Evolutionary conservation across 2,329 filamentous ascomycete genomes (phyloP).

Genomic region (Corinectria fuckeliana): DNA sequence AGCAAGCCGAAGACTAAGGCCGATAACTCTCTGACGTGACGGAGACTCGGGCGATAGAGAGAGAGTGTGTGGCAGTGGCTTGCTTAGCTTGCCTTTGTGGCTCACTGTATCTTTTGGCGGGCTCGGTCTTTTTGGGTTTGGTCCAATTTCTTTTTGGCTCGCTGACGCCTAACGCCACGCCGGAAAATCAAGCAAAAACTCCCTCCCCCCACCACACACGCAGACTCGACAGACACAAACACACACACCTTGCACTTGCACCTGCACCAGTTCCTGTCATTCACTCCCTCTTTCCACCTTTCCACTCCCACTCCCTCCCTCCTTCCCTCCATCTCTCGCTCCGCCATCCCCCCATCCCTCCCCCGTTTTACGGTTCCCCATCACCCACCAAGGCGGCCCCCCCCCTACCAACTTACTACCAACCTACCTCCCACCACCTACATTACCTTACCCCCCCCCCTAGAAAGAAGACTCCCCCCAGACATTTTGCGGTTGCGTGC

Average conservation of each 20-base stretch:
- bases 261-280: background rate
- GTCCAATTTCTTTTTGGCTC: conserved; percentile 11
- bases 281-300: conserved; percentile 3
- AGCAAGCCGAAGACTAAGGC: too few relatives aligned
- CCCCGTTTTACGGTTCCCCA: conserved; percentile 2
- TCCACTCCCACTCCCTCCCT: conserved; percentile 23
- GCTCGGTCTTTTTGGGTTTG: too few relatives aligned
- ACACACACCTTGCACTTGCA: conserved; percentile 26
- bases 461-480: conserved; percentile 24
- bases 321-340: conserved; percentile 15
- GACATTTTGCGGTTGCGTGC: conserved; percentile 19
- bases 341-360: conserved; percentile 21
- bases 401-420: conserved; percentile 10
- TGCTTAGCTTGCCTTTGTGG: conserved; percentile 4
- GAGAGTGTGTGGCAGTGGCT: conserved; percentile 3
- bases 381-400: conserved; percentile 29
- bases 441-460: conserved; percentile 17
- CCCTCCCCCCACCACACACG: conserved; percentile 17
- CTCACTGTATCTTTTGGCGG: too few relatives aligned
- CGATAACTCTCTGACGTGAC: too few relatives aligned
- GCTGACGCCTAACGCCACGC: conserved; percentile 31
- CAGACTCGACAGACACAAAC: conserved; percentile 7
- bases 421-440: background rate
- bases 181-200: conserved; percentile 22
- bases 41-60: background rate